These are phyloP conservation scores for Apiotrichum sp. DNA, from an alignment of 1,284 basidiomycete species.

Conservation along the genomic window DNA sequence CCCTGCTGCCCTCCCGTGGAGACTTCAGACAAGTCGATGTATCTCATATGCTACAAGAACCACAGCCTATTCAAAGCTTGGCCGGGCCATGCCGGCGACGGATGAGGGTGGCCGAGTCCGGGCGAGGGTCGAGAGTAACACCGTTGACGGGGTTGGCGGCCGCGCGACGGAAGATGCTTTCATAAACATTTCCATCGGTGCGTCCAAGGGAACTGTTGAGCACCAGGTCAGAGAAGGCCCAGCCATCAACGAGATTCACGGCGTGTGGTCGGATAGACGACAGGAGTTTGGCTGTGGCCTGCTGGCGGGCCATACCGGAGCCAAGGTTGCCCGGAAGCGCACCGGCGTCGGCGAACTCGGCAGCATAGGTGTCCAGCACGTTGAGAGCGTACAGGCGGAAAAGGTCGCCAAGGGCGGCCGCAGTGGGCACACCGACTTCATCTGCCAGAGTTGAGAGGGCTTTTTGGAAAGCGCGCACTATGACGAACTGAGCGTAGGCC, in stretches of 20 bases:
- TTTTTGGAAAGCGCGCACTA: constrained; percentile 1
- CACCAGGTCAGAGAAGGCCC: constrained; percentile 53
- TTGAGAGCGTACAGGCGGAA: constrained; percentile 47
- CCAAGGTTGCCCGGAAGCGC: constrained; percentile 37
- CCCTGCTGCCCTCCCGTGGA: too few species aligned
- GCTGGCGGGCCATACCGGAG: constrained; percentile 4
- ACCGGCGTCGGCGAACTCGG: constrained; percentile 50
- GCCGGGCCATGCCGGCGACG: not conserved
- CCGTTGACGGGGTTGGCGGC: constrained; percentile 16
- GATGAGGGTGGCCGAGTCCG: constrained; percentile 4
- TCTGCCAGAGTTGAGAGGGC: not conserved
- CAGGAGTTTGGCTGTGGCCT: constrained; percentile 2
- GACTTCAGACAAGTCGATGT: too few species aligned
- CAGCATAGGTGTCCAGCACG: constrained; percentile 47
- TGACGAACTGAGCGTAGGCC: constrained; percentile 11
- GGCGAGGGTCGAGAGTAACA: constrained; percentile 9
- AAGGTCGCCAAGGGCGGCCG: constrained; percentile 37
- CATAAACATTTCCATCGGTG: constrained; percentile 49
- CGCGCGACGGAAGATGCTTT: constrained; percentile 48
- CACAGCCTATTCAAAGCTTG: constrained; percentile 1
- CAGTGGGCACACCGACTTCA: not conserved
- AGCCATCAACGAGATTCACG: constrained; percentile 51
- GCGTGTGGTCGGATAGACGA: constrained; percentile 1
- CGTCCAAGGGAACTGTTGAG: constrained; percentile 54
- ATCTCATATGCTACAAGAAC: too few species aligned